phyloP scores from a whole-genome alignment of 257 asterid species.

The Gardenia jasminoides region DNA sequence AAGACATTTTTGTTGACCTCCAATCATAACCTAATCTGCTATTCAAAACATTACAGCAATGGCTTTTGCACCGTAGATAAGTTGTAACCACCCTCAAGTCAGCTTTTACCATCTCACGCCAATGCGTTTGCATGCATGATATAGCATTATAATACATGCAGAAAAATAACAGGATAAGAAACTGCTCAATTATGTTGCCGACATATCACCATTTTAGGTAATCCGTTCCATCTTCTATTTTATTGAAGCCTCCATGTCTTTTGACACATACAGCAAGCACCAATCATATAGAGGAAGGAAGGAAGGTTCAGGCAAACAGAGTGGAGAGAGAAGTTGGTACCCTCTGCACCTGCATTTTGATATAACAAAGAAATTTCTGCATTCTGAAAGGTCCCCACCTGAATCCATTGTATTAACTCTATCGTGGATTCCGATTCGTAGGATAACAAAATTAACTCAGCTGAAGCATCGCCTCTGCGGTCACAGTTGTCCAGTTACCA shows the following conservation, averaged over 20 bases:
- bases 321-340: constrained; percentile 7
- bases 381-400: constrained; percentile 18
- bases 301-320: constrained; percentile 6
- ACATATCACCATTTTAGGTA: constrained; percentile 12
- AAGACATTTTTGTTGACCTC: constrained; percentile 18
- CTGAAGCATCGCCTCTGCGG: constrained; percentile 15
- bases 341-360: not conserved
- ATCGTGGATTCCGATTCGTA: constrained; percentile 3
- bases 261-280: constrained; percentile 9
- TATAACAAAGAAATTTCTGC: constrained; percentile 11
- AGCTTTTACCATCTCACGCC: constrained; percentile 18
- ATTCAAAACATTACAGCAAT: not conserved
- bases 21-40: not conserved
- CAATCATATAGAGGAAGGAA: constrained; percentile 9
- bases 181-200: constrained; percentile 13
- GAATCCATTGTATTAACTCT: constrained; percentile 10
- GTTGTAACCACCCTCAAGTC: constrained; percentile 5
- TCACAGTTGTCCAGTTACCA: constrained; percentile 20
- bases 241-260: constrained; percentile 1
- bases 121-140: not conserved
- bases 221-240: not conserved
- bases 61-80: not conserved
- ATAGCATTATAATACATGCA: not conserved
- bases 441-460: constrained; percentile 24
- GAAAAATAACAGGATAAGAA: constrained; percentile 12